These are phyloP conservation scores for Spizellomyces sp. DNA, from an alignment of 192 early-diverging fungal species.

Conservation along the genomic window DNA sequence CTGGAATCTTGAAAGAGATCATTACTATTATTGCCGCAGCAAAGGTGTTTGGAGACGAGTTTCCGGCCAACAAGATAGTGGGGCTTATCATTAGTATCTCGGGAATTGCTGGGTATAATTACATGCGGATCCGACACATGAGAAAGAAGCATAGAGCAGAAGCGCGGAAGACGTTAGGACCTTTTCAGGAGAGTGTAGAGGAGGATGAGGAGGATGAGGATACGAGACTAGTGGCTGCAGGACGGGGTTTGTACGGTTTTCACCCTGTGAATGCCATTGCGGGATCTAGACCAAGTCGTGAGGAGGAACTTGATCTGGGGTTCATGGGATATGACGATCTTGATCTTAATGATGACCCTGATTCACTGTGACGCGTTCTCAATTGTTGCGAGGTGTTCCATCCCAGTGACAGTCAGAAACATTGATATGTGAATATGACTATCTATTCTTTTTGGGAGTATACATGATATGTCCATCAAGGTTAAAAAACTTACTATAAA, in stretches of 20 bases:
- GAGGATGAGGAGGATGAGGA: slow-evolving; percentile 6
- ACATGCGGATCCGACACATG: slow-evolving; percentile 35
- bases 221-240: slow-evolving; percentile 4
- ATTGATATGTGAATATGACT: no score
- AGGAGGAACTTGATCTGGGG: background rate
- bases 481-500: no score
- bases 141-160: slow-evolving; percentile 3
- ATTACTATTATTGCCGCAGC: slow-evolving; percentile 74
- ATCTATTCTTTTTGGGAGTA: no score
- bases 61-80: slow-evolving; percentile 72
- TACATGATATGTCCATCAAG: no score
- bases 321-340: slow-evolving; percentile 10
- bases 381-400: no score
- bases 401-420: no score
- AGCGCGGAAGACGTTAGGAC: background rate
- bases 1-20: slow-evolving; percentile 84
- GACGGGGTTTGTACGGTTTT: slow-evolving; percentile 20
- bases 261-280: slow-evolving; percentile 27
- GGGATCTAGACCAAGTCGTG: background rate
- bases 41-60: slow-evolving; percentile 79
- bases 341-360: background rate
- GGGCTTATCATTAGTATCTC: slow-evolving; percentile 81
- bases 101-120: slow-evolving; percentile 75
- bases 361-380: background rate
- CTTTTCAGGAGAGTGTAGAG: background rate